These are phyloP conservation scores for Naganishia cerealis DNA, from an alignment of 1,284 basidiomycete genomes.

Conservation along the genomic window DNA sequence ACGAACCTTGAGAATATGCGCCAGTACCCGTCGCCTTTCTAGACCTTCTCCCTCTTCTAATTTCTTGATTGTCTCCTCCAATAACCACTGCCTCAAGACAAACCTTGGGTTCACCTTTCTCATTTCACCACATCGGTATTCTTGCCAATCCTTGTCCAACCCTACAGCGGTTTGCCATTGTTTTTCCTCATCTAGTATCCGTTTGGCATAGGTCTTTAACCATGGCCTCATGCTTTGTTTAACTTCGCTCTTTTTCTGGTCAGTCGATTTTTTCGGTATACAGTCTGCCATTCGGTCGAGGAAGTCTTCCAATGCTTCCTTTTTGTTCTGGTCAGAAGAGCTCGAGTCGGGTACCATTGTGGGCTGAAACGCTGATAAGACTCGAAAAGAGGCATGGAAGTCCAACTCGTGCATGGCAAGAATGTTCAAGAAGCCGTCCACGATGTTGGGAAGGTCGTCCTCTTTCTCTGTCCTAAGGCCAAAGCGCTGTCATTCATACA, in stretches of 20 bases:
- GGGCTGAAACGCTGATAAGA: slow-evolving; percentile 66
- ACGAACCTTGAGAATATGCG: slow-evolving; percentile 71
- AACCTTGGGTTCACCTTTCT: slow-evolving; percentile 74
- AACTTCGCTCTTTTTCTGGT: slow-evolving; percentile 54
- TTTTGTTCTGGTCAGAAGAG: slow-evolving; percentile 37
- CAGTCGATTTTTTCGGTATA: slow-evolving; percentile 52
- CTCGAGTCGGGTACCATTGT: slow-evolving; percentile 42
- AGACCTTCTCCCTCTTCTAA: slow-evolving; percentile 63
- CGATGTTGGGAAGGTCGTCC: slow-evolving; percentile 64
- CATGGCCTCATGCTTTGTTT: slow-evolving; percentile 62
- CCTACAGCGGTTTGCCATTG: slow-evolving; percentile 42
- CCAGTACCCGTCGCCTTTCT: slow-evolving; percentile 64
- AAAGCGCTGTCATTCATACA: slow-evolving; percentile 62
- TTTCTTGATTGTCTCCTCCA: slow-evolving; percentile 79
- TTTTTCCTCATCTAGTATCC: slow-evolving; percentile 59
- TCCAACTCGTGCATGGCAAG: slow-evolving; percentile 72
- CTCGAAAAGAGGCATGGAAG: slow-evolving; percentile 78
- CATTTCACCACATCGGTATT: slow-evolving; percentile 48
- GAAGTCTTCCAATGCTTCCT: slow-evolving; percentile 55
- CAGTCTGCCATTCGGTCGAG: slow-evolving; percentile 59
- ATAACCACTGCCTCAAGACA: slow-evolving; percentile 84
- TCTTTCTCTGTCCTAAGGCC: slow-evolving; percentile 63
- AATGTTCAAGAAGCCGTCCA: slow-evolving; percentile 66
- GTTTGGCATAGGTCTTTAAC: slow-evolving; percentile 67
- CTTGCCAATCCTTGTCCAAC: slow-evolving; percentile 41